Conservation (phyloP, 1,284 basidiomycete genomes). For the Flammula alnicola region DNA sequence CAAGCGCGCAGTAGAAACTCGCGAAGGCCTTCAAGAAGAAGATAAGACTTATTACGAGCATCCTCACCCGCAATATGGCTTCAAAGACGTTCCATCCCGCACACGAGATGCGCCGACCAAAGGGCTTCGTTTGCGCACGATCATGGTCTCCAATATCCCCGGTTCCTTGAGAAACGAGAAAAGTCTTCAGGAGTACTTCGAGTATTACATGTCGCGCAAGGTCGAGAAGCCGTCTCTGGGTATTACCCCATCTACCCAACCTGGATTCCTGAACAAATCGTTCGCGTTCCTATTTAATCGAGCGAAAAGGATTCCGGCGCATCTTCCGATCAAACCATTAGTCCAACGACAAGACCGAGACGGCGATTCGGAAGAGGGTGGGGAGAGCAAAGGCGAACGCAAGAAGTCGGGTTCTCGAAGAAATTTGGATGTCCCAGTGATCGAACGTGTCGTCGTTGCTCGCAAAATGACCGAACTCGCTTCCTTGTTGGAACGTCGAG, state of each 20-base stretch:
- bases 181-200: slow-evolving; percentile 77
- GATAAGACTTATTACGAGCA: slow-evolving; percentile 53
- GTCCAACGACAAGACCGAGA: slow-evolving; percentile 25
- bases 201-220: slow-evolving; percentile 71
- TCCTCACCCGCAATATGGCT: slow-evolving; percentile 67
- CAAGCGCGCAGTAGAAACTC: slow-evolving; percentile 37
- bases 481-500: slow-evolving; percentile 75
- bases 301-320: slow-evolving; percentile 49
- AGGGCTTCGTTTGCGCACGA: slow-evolving; percentile 75
- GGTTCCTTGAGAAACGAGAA: slow-evolving; percentile 69
- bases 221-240: slow-evolving; percentile 64
- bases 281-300: slow-evolving; percentile 64
- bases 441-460: slow-evolving; percentile 79
- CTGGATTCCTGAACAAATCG: slow-evolving; percentile 67
- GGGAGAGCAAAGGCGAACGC: slow-evolving; percentile 19
- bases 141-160: slow-evolving; percentile 90
- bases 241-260: slow-evolving; percentile 60
- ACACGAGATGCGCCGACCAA: slow-evolving; percentile 50
- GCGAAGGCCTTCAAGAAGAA: slow-evolving; percentile 33
- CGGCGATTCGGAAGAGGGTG: slow-evolving; percentile 26
- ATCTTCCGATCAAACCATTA: slow-evolving; percentile 39
- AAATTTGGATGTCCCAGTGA: slow-evolving; percentile 45
- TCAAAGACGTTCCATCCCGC: slow-evolving; percentile 51
- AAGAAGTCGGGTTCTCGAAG: slow-evolving; percentile 21
- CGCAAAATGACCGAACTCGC: slow-evolving; percentile 85